A percentile compares a stretch with the other conserved stretches of the same genome.
Conservation (phyloP, 306 rosid species). For the Mimosa bimucronata region DNA sequence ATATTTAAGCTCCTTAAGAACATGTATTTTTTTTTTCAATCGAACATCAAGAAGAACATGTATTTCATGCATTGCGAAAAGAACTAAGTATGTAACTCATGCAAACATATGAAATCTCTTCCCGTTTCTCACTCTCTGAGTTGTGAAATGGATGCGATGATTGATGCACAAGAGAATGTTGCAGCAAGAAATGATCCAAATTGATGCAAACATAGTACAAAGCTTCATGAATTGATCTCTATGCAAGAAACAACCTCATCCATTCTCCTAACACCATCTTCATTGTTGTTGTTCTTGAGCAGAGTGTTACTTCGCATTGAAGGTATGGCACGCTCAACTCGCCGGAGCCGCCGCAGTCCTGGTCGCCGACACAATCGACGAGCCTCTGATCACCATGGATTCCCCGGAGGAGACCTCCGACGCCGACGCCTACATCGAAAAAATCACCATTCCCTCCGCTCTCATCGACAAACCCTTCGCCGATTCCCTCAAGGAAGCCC, state of each 20-base stretch:
- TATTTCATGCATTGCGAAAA: no score
- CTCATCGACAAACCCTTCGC: constrained; percentile 78
- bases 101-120: neutral
- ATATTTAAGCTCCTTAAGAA: no score
- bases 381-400: constrained; percentile 89
- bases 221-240: neutral
- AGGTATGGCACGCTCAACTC: constrained; percentile 91
- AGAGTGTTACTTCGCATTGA: constrained; percentile 92
- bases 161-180: neutral
- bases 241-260: neutral
- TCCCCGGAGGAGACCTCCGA: constrained; percentile 73
- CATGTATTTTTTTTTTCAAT: no score
- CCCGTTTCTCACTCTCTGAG: neutral
- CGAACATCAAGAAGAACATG: no score
- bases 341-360: constrained; percentile 95
- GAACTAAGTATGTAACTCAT: neutral
- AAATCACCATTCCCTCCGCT: constrained; percentile 78
- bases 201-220: neutral
- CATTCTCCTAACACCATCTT: neutral
- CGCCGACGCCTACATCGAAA: constrained; percentile 78
- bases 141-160: neutral
- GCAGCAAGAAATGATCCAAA: neutral
- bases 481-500: constrained; percentile 61
- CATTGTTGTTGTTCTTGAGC: constrained; percentile 26
- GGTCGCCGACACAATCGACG: constrained; percentile 70